These are phyloP conservation scores for Monilinia polystroma DNA, from an alignment of 2,329 filamentous ascomycete genomes.

Conservation along the genomic window DNA sequence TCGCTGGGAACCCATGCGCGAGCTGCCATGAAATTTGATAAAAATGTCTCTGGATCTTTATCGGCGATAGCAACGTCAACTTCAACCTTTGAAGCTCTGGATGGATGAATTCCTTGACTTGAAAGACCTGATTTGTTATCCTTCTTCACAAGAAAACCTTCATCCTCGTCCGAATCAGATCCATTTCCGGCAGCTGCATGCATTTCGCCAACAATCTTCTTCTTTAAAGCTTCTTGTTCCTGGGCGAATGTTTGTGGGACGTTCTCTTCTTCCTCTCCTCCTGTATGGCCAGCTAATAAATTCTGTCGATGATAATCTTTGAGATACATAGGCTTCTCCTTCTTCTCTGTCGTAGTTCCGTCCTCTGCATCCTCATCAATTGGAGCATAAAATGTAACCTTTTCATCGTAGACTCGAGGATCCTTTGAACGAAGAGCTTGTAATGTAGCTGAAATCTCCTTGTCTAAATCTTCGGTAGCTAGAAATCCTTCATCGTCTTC, in stretches of 20 bases:
- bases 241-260: slow-evolving; percentile 71
- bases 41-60: slow-evolving; percentile 83
- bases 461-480: slow-evolving; percentile 80
- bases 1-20: slow-evolving; percentile 81
- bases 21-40: slow-evolving; percentile 94
- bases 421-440: slow-evolving; percentile 88
- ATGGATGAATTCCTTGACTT: slow-evolving; percentile 56
- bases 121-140: slow-evolving; percentile 42
- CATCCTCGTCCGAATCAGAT: slow-evolving; percentile 51
- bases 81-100: slow-evolving; percentile 51
- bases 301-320: slow-evolving; percentile 91
- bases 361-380: slow-evolving; percentile 52
- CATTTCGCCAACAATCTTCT: slow-evolving; percentile 76
- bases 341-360: slow-evolving; percentile 50
- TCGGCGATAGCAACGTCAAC: slow-evolving; percentile 73
- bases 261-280: slow-evolving; percentile 58
- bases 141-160: slow-evolving; percentile 75
- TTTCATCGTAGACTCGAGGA: slow-evolving; percentile 82
- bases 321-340: slow-evolving; percentile 81
- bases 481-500: slow-evolving; percentile 91
- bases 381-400: slow-evolving; percentile 73
- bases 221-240: slow-evolving; percentile 82
- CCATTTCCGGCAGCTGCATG: slow-evolving; percentile 55
- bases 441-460: slow-evolving; percentile 82
- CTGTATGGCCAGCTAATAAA: slow-evolving; percentile 68